Evolutionary conservation across 768 basidiomycete species (phyloP), one percentile per base, ranked within the genome.

Genomic region (Termitomyces sp.): DNA sequence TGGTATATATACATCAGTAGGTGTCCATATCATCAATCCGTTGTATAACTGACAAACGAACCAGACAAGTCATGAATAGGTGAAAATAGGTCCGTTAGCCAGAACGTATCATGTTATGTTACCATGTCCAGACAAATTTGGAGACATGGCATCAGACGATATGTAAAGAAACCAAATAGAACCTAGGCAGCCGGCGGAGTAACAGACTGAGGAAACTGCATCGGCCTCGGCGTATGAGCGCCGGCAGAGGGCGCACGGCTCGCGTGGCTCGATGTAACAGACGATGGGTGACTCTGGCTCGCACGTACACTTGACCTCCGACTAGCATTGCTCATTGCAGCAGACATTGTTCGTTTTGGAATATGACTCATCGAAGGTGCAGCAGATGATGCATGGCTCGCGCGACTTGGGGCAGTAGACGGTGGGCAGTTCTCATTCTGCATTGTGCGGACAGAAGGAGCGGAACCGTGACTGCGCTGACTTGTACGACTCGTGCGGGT

Each of bases 311-410:
- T 46, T 7, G 17, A 17, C n/a, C 31, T 34, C 32, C 43, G 43
- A 38, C 45, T 55, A 31, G 37, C 53, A 7, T 57, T 45, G n/a
- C 51, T 43, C 14, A 29, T 6, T 17, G 60, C 43, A 10, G 15
- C 53, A 4, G 60, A 60, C 29, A 36, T 49, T 8, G 57, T 43
- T 36, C 25, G 48, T 37, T 49, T 38, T 38, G 15, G 52, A 31
- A 17, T 53, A 48, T 32, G 52, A 45, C 8, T 36, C 8, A 36
- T 37, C 17, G 37, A 42, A 32, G 20, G 40, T 52, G 20, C 45
- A 34, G 57, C 48, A 48, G 57, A 63, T n/a, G 59, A 11, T 17
- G 52, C 37, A 47, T 37, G 59, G 25, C 59, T 55, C 34, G 36
- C 31, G 15, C 47, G 49, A 25, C 60, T 61, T 3, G 56, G n/a